A percentile compares a stretch with the other conserved stretches of the same genome.
Conservation (phyloP, 768 basidiomycete species). For the Tephrocybe sp. region DNA sequence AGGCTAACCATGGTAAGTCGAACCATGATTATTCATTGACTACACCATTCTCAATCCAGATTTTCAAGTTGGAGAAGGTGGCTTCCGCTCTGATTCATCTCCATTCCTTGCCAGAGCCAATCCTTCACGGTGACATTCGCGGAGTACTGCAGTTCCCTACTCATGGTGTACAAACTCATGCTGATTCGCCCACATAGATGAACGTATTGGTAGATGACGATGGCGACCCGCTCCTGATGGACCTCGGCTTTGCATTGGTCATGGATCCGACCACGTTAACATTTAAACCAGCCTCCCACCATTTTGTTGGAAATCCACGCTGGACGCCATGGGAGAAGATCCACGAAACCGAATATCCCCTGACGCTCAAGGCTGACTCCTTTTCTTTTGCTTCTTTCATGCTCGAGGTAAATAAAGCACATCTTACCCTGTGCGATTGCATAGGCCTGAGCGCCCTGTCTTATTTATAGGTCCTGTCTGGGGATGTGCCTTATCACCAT, state of each 20-base stretch:
- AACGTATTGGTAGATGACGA: constrained; percentile 15
- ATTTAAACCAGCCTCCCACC: constrained; percentile 4
- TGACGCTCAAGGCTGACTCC: constrained; percentile 14
- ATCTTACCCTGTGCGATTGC: background rate
- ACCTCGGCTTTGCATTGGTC: constrained; percentile 9
- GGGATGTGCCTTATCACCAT: constrained; percentile 13
- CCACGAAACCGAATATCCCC: constrained; percentile 1
- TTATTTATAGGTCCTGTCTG: constrained; percentile 11
- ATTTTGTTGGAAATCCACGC: constrained; percentile 6
- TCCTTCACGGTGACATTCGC: constrained; percentile 19
- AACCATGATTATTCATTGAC: background rate
- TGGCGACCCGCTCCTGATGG: constrained; percentile 14
- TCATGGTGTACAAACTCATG: background rate
- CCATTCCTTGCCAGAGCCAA: constrained; percentile 9
- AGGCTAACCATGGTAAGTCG: constrained; percentile 9
- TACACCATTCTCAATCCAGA: background rate
- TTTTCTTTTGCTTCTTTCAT: constrained; percentile 17
- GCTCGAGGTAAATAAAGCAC: constrained; percentile 13
- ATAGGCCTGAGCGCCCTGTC: too few relatives aligned
- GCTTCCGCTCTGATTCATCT: constrained; percentile 13
- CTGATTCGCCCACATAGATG: constrained; percentile 1
- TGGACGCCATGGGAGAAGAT: constrained; percentile 17
- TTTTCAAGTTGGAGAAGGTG: constrained; percentile 6
- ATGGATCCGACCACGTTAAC: constrained; percentile 1
- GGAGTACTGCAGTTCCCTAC: constrained; percentile 5